These are phyloP conservation scores for Phylloporus arenicola DNA, from an alignment of 768 basidiomycete genomes.

Conservation along the genomic window DNA sequence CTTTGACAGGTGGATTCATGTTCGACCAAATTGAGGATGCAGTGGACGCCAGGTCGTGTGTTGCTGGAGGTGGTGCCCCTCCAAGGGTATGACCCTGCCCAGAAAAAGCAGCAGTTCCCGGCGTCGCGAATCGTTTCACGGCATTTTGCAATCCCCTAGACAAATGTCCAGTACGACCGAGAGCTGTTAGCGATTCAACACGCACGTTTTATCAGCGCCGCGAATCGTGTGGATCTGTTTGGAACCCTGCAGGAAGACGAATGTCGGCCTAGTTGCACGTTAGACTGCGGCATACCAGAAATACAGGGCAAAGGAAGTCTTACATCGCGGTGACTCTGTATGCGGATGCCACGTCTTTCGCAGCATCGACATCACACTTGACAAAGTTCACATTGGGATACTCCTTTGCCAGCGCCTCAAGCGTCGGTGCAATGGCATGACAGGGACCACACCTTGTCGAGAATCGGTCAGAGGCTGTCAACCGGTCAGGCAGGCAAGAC, in stretches of 20 bases:
- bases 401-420: constrained; percentile 63
- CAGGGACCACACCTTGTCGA: constrained; percentile 76
- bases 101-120: constrained; percentile 44
- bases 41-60: constrained; percentile 31
- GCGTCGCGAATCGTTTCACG: constrained; percentile 46
- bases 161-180: constrained; percentile 1
- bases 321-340: constrained; percentile 74
- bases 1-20: constrained; percentile 63
- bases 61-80: constrained; percentile 37
- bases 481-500: constrained; percentile 1
- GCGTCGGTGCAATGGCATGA: constrained; percentile 74
- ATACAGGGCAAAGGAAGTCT: constrained; percentile 16
- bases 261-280: constrained; percentile 62
- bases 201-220: constrained; percentile 66
- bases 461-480: constrained; percentile 6
- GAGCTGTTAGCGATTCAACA: constrained; percentile 6
- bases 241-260: constrained; percentile 66
- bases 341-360: constrained; percentile 55
- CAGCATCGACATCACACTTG: constrained; percentile 77
- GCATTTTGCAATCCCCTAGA: constrained; percentile 57
- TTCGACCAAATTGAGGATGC: constrained; percentile 38
- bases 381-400: constrained; percentile 72
- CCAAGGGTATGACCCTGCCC: constrained; percentile 75
- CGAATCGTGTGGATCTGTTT: constrained; percentile 65
- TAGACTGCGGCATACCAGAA: background rate